Percentiles rank a stretch among this genome's conserved stretches.
These are phyloP conservation scores for Pyrus pyrifolia DNA, from an alignment of 306 rosid genomes.

Conservation along the genomic window DNA sequence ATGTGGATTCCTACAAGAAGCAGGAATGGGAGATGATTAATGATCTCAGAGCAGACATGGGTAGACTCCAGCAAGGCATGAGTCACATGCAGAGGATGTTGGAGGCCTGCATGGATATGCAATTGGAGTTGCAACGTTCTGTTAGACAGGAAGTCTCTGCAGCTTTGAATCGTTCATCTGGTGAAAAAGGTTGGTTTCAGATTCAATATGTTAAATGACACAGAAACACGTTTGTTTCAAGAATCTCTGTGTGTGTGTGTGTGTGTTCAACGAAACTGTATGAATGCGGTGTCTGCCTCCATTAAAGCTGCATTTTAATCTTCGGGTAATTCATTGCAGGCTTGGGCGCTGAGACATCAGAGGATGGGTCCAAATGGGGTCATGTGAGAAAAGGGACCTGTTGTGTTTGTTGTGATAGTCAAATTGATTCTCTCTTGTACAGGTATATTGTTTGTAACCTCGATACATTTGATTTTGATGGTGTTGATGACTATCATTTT, in stretches of 20 bases:
- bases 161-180: slow-evolving; percentile 80
- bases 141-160: slow-evolving; percentile 99
- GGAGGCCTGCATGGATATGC: slow-evolving; percentile 99
- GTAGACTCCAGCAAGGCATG: slow-evolving; percentile 99
- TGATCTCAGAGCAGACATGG: slow-evolving; percentile 92
- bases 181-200: slow-evolving; percentile 57
- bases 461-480: background rate
- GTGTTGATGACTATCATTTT: background rate
- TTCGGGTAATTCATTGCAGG: slow-evolving; percentile 35
- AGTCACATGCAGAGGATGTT: slow-evolving; percentile 99
- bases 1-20: slow-evolving; percentile 17
- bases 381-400: slow-evolving; percentile 98
- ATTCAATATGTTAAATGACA: background rate
- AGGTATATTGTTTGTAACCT: slow-evolving; percentile 41
- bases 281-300: background rate
- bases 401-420: slow-evolving; percentile 96
- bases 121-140: slow-evolving; percentile 97
- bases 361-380: slow-evolving; percentile 93
- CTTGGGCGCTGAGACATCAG: slow-evolving; percentile 75
- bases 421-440: slow-evolving; percentile 93
- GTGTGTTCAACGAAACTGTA: background rate
- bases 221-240: background rate
- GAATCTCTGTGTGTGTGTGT: background rate
- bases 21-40: slow-evolving; percentile 99
- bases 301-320: background rate